Evolutionary conservation across 257 asterid species (phyloP).

Genomic region (Solanum sitiens): DNA sequence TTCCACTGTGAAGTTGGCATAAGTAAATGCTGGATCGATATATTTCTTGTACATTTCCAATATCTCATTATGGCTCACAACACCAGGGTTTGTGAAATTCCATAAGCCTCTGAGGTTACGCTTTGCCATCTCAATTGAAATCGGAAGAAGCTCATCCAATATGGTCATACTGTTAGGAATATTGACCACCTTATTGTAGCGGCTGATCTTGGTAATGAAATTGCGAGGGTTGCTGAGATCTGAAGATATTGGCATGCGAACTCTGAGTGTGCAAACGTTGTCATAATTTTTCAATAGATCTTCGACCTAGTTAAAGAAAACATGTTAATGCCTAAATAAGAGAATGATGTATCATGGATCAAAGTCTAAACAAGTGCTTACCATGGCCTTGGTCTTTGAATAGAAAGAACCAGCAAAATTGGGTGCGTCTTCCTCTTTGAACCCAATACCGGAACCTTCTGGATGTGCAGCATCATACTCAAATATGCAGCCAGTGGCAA

Average conservation of each 20-base stretch:
- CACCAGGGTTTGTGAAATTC: conserved; percentile 16
- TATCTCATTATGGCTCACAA: conserved; percentile 9
- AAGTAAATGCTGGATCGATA: conserved; percentile 2
- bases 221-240: conserved; percentile 14
- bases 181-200: conserved; percentile 10
- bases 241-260: conserved; percentile 13
- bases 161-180: conserved; percentile 15
- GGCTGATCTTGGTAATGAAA: conserved; percentile 9
- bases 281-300: conserved; percentile 6
- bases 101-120: conserved; percentile 8
- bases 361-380: background rate
- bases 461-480: conserved; percentile 11
- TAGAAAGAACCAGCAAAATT: conserved; percentile 14
- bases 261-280: conserved; percentile 11
- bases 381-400: conserved; percentile 21
- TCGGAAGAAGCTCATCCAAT: conserved; percentile 14
- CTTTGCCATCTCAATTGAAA: conserved; percentile 15
- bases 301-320: conserved; percentile 3
- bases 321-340: background rate
- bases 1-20: conserved; percentile 12
- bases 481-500: conserved; percentile 15
- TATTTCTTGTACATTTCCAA: conserved; percentile 12
- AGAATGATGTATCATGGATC: background rate
- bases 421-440: conserved; percentile 14
- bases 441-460: conserved; percentile 11